phyloP scores from a whole-genome alignment of 208 protist genomes.

The Crithidia brevicula region DNA sequence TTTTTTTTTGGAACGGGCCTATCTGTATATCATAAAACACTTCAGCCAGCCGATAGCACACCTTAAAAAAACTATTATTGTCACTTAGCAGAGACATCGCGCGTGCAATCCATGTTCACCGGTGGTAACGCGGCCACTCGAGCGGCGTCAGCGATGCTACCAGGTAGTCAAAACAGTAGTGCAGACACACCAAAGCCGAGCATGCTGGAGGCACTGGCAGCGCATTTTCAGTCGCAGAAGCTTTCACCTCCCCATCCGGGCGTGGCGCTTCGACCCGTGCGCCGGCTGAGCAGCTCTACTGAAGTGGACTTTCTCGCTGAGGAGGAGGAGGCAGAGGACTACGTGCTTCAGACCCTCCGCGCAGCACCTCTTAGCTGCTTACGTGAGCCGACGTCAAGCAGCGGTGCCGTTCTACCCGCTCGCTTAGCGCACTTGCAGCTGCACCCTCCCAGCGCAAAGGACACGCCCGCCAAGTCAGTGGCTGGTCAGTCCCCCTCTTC shows the following conservation, averaged over 20 bases:
- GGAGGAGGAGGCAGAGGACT: constrained; percentile 11
- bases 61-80: too few relatives aligned
- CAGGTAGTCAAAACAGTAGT: too few relatives aligned
- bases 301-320: not conserved
- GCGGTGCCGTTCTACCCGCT: not conserved
- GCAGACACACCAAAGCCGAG: not conserved
- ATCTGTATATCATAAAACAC: too few relatives aligned
- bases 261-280: constrained; percentile 1
- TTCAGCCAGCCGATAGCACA: too few relatives aligned
- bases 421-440: not conserved
- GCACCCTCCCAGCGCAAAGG: too few relatives aligned
- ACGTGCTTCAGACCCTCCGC: constrained; percentile 11
- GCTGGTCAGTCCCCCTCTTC: not conserved
- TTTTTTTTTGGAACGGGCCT: too few relatives aligned
- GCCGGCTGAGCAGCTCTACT: not conserved
- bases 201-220: not conserved
- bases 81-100: too few relatives aligned
- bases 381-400: not conserved
- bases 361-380: constrained; percentile 13
- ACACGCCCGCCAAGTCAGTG: too few relatives aligned
- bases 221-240: not conserved
- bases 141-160: too few relatives aligned
- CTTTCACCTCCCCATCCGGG: not conserved
- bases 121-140: too few relatives aligned
- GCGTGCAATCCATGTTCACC: too few relatives aligned